Conservation (phyloP, 1,284 basidiomycete genomes). For the Austroboletus rostrupii region DNA sequence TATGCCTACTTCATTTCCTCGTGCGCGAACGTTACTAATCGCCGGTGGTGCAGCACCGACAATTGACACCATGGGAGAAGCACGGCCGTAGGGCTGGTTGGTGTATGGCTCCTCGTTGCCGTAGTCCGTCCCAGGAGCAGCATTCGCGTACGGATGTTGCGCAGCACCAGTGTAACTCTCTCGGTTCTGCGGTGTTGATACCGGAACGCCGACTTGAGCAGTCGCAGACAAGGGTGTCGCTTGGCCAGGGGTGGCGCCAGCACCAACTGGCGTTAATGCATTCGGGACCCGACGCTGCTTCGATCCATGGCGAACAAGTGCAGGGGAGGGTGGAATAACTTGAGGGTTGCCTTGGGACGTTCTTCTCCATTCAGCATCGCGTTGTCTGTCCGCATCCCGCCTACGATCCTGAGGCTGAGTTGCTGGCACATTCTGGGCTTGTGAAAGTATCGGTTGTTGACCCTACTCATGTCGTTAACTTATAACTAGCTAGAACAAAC, state of each 20-base stretch:
- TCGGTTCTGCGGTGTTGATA: slow-evolving; percentile 49
- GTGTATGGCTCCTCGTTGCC: slow-evolving; percentile 47
- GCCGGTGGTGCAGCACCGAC: slow-evolving; percentile 65
- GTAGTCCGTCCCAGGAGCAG: slow-evolving; percentile 52
- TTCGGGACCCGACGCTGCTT: slow-evolving; percentile 59
- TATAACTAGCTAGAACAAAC: slow-evolving; percentile 1
- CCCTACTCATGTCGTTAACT: slow-evolving; percentile 35
- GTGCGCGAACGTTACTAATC: slow-evolving; percentile 64
- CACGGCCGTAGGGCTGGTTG: slow-evolving; percentile 57
- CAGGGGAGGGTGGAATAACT: slow-evolving; percentile 66
- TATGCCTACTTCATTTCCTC: slow-evolving; percentile 60
- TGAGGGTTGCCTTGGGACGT: slow-evolving; percentile 54
- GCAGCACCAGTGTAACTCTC: slow-evolving; percentile 42
- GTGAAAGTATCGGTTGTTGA: slow-evolving; percentile 57
- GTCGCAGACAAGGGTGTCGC: slow-evolving; percentile 64
- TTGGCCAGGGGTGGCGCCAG: slow-evolving; percentile 44
- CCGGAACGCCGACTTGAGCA: slow-evolving; percentile 69
- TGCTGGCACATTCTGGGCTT: slow-evolving; percentile 54
- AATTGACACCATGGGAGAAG: slow-evolving; percentile 71
- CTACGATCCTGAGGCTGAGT: slow-evolving; percentile 50
- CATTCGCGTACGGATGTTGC: slow-evolving; percentile 64
- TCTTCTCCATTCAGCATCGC: slow-evolving; percentile 38
- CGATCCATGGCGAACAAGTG: slow-evolving; percentile 68
- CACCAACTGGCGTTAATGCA: slow-evolving; percentile 50
- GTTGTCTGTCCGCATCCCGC: slow-evolving; percentile 53